Percentiles rank a stretch among this genome's conserved stretches.
phyloP scores from a whole-genome alignment of 257 asterid genomes.

The Cruciata laevipes region DNA sequence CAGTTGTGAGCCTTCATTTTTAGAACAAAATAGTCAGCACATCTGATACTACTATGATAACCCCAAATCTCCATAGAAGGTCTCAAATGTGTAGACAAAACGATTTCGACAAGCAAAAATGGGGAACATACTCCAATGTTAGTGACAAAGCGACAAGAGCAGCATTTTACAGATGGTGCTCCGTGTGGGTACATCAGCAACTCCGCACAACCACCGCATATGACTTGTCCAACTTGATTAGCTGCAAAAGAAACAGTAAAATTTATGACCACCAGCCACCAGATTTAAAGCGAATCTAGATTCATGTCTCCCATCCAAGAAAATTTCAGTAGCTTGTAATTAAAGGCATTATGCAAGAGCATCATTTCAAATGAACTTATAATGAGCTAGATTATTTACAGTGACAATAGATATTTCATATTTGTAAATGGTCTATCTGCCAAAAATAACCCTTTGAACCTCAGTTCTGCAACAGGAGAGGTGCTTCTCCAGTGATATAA shows the following conservation, averaged over 20 bases:
- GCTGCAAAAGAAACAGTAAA: slow-evolving; percentile 33
- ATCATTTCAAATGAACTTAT: background rate
- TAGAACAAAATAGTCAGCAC: slow-evolving; percentile 14
- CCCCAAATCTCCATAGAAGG: background rate
- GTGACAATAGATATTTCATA: background rate
- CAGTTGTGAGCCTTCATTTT: slow-evolving; percentile 58
- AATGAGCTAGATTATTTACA: background rate
- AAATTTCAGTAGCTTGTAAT: background rate
- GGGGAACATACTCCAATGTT: slow-evolving; percentile 62
- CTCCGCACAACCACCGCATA: slow-evolving; percentile 64
- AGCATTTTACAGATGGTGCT: slow-evolving; percentile 69
- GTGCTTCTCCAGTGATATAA: background rate
- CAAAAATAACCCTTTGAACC: background rate
- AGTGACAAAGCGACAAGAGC: slow-evolving; percentile 64
- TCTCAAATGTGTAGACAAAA: too few species aligned
- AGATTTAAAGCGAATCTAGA: background rate
- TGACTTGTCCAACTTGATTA: slow-evolving; percentile 80
- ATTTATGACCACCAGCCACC: background rate
- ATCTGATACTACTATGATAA: background rate
- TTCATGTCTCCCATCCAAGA: background rate
- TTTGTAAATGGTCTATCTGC: background rate
- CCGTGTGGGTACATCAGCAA: slow-evolving; percentile 83
- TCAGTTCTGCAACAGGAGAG: background rate
- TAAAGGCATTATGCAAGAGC: background rate
- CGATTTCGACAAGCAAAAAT: background rate